These are phyloP conservation scores for Yamadazyma philogaea DNA, from an alignment of 805 yeast species.

Conservation along the genomic window DNA sequence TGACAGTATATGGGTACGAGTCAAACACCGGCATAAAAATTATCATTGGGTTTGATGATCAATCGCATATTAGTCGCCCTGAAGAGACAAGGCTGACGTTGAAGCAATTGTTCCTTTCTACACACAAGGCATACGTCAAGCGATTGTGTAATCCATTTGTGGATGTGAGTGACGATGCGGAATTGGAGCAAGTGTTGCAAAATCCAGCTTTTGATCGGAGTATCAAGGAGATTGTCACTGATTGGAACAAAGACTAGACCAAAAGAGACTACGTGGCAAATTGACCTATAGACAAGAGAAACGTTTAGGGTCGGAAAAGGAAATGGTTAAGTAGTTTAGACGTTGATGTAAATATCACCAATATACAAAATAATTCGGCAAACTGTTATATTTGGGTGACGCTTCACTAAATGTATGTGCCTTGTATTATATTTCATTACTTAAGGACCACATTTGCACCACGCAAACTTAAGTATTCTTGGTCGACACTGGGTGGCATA, in stretches of 20 bases:
- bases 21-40: slow-evolving; percentile 67
- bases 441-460: slow-evolving; percentile 85
- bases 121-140: slow-evolving; percentile 55
- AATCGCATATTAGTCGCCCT: slow-evolving; percentile 8
- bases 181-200: slow-evolving; percentile 25
- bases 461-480: slow-evolving; percentile 81
- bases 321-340: no score
- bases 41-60: slow-evolving; percentile 47
- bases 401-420: no score
- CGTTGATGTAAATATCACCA: no score
- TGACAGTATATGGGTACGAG: slow-evolving; percentile 65
- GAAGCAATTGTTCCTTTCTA: slow-evolving; percentile 25
- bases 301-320: no score
- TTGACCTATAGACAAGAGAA: no score
- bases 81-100: slow-evolving; percentile 10
- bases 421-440: no score
- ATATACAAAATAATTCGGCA: no score
- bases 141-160: slow-evolving; percentile 64
- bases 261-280: no score
- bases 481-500: slow-evolving; percentile 89
- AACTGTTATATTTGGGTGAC: no score
- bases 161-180: slow-evolving; percentile 9
- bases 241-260: slow-evolving; percentile 21
- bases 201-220: slow-evolving; percentile 28
- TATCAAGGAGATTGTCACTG: slow-evolving; percentile 24